These are phyloP conservation scores for Penicillium psychrofluorescens DNA, from an alignment of 495 filamentous ascomycete species.

Conservation along the genomic window DNA sequence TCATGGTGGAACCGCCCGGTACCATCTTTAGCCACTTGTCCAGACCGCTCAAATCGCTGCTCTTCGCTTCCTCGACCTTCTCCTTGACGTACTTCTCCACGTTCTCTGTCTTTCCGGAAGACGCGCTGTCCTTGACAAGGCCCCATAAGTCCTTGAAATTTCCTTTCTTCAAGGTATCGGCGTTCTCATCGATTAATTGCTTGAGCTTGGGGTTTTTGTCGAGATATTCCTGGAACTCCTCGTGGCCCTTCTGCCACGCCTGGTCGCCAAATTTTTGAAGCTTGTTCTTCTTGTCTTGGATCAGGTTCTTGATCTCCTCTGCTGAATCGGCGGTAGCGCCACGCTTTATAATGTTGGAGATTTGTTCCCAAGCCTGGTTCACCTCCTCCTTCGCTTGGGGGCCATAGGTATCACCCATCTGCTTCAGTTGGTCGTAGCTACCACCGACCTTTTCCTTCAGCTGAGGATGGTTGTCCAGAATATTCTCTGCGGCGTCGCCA, in stretches of 20 bases:
- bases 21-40: constrained; percentile 46
- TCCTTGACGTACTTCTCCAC: constrained; percentile 53
- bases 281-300: constrained; percentile 59
- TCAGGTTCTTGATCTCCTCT: constrained; percentile 47
- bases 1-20: constrained; percentile 45
- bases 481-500: constrained; percentile 46
- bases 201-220: constrained; percentile 62
- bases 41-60: constrained; percentile 27
- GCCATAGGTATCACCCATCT: constrained; percentile 55
- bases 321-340: constrained; percentile 43
- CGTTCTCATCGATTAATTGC: constrained; percentile 55
- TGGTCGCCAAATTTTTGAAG: constrained; percentile 54
- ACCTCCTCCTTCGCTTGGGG: constrained; percentile 63
- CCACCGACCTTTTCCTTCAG: constrained; percentile 62
- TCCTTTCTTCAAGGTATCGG: constrained; percentile 49
- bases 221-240: constrained; percentile 53
- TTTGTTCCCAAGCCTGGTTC: constrained; percentile 56
- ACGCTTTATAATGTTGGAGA: constrained; percentile 45
- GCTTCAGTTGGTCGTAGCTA: constrained; percentile 52
- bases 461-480: constrained; percentile 58
- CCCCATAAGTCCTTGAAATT: constrained; percentile 48
- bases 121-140: constrained; percentile 45
- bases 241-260: constrained; percentile 55
- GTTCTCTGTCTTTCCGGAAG: constrained; percentile 45
- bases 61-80: constrained; percentile 46